Conservation (phyloP, 345 rosid species). For the Microthlaspi erraticum region DNA sequence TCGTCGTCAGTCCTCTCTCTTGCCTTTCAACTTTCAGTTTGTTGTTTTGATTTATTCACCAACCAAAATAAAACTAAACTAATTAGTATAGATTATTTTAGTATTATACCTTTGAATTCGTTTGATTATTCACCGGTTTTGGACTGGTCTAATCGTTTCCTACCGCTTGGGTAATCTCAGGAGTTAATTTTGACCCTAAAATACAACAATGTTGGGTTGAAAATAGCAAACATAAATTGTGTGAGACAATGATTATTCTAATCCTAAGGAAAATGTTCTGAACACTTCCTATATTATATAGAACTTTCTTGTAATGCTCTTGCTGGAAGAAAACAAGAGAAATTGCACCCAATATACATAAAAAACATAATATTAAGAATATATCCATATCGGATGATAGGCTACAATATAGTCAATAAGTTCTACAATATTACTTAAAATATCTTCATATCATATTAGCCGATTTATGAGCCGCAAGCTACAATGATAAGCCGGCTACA, state of each 20-base stretch:
- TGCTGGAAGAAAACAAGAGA: slow-evolving; percentile 9
- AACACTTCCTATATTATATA: neutral
- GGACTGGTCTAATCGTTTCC: slow-evolving; percentile 11
- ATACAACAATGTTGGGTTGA: neutral
- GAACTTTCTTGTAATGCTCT: neutral
- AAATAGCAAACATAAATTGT: neutral
- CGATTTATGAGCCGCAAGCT: no score
- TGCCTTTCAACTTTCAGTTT: neutral
- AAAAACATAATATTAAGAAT: no score
- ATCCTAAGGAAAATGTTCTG: neutral
- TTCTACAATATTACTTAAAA: no score
- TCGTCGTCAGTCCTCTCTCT: neutral
- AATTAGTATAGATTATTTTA: neutral
- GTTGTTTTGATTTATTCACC: neutral
- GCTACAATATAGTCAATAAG: no score
- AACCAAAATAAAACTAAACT: neutral
- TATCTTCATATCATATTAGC: no score
- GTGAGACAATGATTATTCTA: neutral
- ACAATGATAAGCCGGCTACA: no score
- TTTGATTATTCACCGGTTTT: slow-evolving; percentile 5
- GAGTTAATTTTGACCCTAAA: slow-evolving; percentile 10
- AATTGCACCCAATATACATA: no score
- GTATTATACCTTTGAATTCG: neutral
- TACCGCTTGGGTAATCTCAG: slow-evolving; percentile 8
- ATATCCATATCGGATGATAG: no score